Conservation (phyloP, 257 asterid species). For the Gentiana macrophylla region DNA sequence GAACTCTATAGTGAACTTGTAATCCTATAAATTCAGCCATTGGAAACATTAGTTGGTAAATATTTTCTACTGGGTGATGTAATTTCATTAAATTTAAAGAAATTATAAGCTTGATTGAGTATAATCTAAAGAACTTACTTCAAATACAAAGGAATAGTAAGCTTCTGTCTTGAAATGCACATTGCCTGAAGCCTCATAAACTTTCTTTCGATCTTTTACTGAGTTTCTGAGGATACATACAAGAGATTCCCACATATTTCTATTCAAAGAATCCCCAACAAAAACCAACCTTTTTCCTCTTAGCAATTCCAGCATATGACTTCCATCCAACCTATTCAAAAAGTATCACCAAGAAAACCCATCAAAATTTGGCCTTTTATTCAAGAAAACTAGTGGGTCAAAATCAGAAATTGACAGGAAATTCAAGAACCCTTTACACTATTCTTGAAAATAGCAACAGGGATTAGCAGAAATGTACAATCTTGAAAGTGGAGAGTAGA, state of each 20-base stretch:
- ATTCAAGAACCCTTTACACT: neutral
- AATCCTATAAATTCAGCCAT: conserved; percentile 28
- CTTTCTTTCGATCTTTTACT: conserved; percentile 46
- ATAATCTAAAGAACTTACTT: conserved; percentile 20
- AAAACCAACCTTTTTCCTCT: conserved; percentile 57
- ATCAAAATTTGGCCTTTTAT: neutral
- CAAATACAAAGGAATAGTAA: conserved; percentile 50
- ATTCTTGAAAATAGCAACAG: neutral
- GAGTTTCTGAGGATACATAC: conserved; percentile 55
- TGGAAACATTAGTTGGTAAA: neutral
- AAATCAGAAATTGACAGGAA: too few relatives aligned
- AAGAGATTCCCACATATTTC: conserved; percentile 80
- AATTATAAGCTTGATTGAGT: neutral
- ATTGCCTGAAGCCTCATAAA: conserved; percentile 57
- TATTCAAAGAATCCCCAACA: conserved; percentile 70
- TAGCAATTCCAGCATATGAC: conserved; percentile 46
- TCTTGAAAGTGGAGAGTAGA: neutral
- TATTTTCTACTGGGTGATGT: neutral
- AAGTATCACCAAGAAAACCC: neutral
- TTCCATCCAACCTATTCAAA: conserved; percentile 43
- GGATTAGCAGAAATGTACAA: neutral
- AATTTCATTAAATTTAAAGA: neutral
- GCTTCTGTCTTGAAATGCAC: conserved; percentile 52
- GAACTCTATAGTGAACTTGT: conserved; percentile 51
- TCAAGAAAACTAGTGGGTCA: neutral